A percentile compares a stretch with the other conserved stretches of the same genome.
These are phyloP conservation scores for Candida koratica DNA, from an alignment of 805 yeast genomes.

Conservation along the genomic window DNA sequence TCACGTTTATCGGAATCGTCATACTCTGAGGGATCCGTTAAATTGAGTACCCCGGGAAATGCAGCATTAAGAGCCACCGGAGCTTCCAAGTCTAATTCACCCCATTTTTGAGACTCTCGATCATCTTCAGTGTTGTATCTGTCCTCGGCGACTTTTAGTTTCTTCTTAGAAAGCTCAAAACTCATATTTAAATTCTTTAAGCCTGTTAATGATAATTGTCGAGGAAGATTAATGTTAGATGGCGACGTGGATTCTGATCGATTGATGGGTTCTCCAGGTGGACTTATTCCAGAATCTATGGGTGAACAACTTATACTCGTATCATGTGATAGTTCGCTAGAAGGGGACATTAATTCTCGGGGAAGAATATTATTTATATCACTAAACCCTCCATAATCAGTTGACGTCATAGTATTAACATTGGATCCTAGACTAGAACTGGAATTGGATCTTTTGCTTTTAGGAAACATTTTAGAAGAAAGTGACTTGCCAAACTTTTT, in stretches of 20 bases:
- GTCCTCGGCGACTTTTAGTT: slow-evolving; percentile 23
- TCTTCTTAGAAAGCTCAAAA: slow-evolving; percentile 26
- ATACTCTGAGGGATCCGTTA: slow-evolving; percentile 26
- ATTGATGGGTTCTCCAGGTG: slow-evolving; percentile 7
- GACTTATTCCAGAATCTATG: slow-evolving; percentile 4
- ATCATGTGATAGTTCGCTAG: not conserved
- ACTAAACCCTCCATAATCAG: not conserved
- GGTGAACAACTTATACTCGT: slow-evolving; percentile 3
- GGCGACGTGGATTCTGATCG: slow-evolving; percentile 11
- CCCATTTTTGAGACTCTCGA: not conserved
- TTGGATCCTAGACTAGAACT: not conserved
- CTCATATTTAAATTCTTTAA: slow-evolving; percentile 32
- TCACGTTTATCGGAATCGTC: slow-evolving; percentile 12
- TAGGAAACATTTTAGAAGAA: slow-evolving; percentile 8
- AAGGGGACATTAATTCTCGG: slow-evolving; percentile 1
- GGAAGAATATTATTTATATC: slow-evolving; percentile 1
- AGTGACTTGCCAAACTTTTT: slow-evolving; percentile 13
- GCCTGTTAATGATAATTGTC: slow-evolving; percentile 30
- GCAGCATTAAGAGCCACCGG: slow-evolving; percentile 10
- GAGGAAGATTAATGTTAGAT: slow-evolving; percentile 23
- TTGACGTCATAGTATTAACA: not conserved
- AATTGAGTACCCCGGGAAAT: slow-evolving; percentile 21
- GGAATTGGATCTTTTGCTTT: slow-evolving; percentile 1
- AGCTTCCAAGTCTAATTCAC: slow-evolving; percentile 3
- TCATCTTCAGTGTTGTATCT: slow-evolving; percentile 17